These are phyloP conservation scores for Fimicolochytrium jonesii DNA, from an alignment of 192 early-diverging fungal species.

Conservation along the genomic window DNA sequence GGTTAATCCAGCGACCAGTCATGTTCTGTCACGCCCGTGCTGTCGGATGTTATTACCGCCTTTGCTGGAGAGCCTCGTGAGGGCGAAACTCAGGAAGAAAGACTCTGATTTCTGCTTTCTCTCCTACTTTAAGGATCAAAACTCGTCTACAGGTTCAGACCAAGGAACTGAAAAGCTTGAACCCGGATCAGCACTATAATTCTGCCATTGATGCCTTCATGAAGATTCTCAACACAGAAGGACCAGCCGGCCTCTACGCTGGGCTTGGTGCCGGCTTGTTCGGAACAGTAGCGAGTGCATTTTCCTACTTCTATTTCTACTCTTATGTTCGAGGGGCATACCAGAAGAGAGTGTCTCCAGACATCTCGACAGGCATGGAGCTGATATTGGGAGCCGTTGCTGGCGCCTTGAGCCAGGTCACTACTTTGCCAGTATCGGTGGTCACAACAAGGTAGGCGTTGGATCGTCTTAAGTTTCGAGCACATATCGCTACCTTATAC, in stretches of 20 bases:
- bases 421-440: slow-evolving; percentile 91
- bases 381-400: slow-evolving; percentile 84
- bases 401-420: slow-evolving; percentile 80
- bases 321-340: slow-evolving; percentile 38
- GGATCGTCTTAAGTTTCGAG: not conserved
- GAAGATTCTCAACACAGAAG: slow-evolving; percentile 81
- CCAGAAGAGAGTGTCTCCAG: slow-evolving; percentile 22
- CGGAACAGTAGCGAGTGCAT: slow-evolving; percentile 48
- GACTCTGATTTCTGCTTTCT: not conserved
- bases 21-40: not conserved
- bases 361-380: slow-evolving; percentile 81
- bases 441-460: slow-evolving; percentile 67
- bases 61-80: not conserved
- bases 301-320: slow-evolving; percentile 62
- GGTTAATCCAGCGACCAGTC: too few relatives aligned
- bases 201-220: slow-evolving; percentile 72
- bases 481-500: not conserved
- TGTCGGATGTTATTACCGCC: not conserved
- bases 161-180: slow-evolving; percentile 36
- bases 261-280: slow-evolving; percentile 81
- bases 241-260: slow-evolving; percentile 81
- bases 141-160: slow-evolving; percentile 96
- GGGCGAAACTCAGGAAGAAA: not conserved
- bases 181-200: slow-evolving; percentile 47
- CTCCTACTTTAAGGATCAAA: slow-evolving; percentile 67